Conservation (phyloP, 768 basidiomycete species). For the Pisolithus tinctorius region DNA sequence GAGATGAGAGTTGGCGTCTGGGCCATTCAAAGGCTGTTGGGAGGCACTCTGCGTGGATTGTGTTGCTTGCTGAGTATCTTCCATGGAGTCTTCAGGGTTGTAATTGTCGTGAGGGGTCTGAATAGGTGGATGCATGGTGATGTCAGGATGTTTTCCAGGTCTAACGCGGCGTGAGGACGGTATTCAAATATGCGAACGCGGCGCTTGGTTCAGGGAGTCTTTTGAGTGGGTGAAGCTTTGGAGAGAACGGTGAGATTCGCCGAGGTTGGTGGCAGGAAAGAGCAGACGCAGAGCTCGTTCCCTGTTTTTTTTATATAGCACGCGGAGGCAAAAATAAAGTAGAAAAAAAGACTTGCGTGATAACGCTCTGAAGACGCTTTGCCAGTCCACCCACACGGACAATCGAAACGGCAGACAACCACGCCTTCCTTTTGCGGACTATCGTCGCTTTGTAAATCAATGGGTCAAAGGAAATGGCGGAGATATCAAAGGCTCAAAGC, state of each 20-base stretch:
- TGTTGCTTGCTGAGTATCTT: constrained; percentile 35
- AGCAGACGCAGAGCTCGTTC: too few species aligned
- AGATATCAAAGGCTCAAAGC: too few species aligned
- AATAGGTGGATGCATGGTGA: constrained; percentile 1
- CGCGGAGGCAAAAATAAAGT: background rate
- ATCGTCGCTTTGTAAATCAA: too few species aligned
- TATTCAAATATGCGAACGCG: background rate
- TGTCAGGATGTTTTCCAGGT: background rate
- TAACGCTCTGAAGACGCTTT: constrained; percentile 8
- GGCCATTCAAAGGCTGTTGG: constrained; percentile 9
- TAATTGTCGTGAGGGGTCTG: constrained; percentile 16
- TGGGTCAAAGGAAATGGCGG: too few species aligned
- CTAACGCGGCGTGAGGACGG: background rate
- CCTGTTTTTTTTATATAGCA: background rate
- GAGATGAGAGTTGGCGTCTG: constrained; percentile 31
- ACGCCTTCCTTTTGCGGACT: constrained; percentile 7
- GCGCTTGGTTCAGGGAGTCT: background rate
- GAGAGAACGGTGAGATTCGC: too few species aligned
- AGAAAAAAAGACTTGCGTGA: background rate
- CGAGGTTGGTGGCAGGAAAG: background rate
- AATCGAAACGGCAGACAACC: constrained; percentile 11
- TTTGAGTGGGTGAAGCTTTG: too few species aligned
- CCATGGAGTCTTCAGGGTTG: constrained; percentile 20
- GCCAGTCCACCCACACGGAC: constrained; percentile 12
- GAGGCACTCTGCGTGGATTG: constrained; percentile 34